Evolutionary conservation across 768 basidiomycete genomes (phyloP).

Genomic region (Amanita fuliginea): DNA sequence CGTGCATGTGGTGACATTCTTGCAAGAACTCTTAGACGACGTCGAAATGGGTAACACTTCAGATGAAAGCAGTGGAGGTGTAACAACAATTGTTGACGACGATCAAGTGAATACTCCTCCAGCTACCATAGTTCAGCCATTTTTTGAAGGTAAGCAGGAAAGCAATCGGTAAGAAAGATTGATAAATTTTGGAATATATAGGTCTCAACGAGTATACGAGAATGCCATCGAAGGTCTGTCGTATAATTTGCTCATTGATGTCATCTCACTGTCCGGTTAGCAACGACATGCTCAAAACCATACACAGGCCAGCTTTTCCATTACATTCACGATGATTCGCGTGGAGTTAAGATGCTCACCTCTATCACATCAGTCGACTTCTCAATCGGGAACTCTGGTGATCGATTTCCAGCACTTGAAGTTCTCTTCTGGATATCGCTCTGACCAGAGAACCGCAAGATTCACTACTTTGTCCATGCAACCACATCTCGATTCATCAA

Average conservation of each 20-base stretch:
- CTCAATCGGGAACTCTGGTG: conserved; percentile 60
- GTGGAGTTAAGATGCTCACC: conserved; percentile 60
- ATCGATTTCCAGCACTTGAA: conserved; percentile 49
- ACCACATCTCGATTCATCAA: conserved; percentile 4
- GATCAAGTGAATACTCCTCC: conserved; percentile 27
- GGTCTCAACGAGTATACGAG: conserved; percentile 22
- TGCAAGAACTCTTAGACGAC: conserved; percentile 26
- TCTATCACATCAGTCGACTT: conserved; percentile 24
- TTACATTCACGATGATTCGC: conserved; percentile 49
- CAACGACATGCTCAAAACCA: conserved; percentile 2
- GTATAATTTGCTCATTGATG: not conserved
- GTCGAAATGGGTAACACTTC: not conserved
- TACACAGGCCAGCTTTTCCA: conserved; percentile 14
- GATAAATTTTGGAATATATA: conserved; percentile 46
- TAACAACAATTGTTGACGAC: conserved; percentile 8
- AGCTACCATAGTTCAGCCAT: conserved; percentile 17
- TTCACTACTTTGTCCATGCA: conserved; percentile 8
- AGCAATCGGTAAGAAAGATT: conserved; percentile 31
- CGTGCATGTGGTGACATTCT: conserved; percentile 31
- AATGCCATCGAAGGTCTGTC: not conserved
- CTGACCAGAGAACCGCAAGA: conserved; percentile 10
- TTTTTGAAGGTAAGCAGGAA: conserved; percentile 22
- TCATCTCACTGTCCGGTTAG: not conserved
- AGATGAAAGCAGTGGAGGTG: not conserved
- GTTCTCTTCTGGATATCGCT: conserved; percentile 21